These are phyloP conservation scores for Exophiala sp. DNA, from an alignment of 2,329 filamentous ascomycete genomes.

Conservation along the genomic window DNA sequence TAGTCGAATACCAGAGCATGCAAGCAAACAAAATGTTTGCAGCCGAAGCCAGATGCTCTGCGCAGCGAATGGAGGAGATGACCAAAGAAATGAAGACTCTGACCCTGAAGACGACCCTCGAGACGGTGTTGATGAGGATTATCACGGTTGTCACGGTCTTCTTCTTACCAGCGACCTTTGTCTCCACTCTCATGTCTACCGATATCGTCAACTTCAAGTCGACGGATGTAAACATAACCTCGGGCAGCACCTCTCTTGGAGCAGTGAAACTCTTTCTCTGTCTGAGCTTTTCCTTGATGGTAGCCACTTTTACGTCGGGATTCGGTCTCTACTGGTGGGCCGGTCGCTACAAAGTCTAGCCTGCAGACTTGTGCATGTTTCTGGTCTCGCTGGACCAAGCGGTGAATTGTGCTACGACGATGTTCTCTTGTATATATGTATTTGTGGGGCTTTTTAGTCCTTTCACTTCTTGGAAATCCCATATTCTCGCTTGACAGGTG, in stretches of 20 bases:
- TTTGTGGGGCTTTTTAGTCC: too few species aligned
- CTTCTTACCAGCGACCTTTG: slow-evolving; percentile 36
- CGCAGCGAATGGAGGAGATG: slow-evolving; percentile 32
- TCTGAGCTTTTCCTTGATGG: slow-evolving; percentile 35
- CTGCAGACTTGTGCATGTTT: background rate
- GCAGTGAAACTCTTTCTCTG: slow-evolving; percentile 34
- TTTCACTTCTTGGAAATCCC: too few species aligned
- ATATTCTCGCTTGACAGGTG: too few species aligned
- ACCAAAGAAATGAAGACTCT: slow-evolving; percentile 32
- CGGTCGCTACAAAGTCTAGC: slow-evolving; percentile 8
- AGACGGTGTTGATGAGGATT: slow-evolving; percentile 34
- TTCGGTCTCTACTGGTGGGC: slow-evolving; percentile 33
- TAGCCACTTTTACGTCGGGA: slow-evolving; percentile 34
- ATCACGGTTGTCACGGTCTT: slow-evolving; percentile 34
- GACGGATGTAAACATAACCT: slow-evolving; percentile 8
- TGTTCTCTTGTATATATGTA: too few species aligned
- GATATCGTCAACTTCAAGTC: slow-evolving; percentile 36
- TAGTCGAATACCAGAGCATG: slow-evolving; percentile 35
- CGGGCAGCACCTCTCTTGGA: slow-evolving; percentile 24
- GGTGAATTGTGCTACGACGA: too few species aligned
- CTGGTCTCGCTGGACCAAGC: too few species aligned
- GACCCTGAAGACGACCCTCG: slow-evolving; percentile 30
- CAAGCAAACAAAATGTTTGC: slow-evolving; percentile 33
- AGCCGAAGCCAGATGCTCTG: slow-evolving; percentile 25
- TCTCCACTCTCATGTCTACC: slow-evolving; percentile 39